Percentiles rank a stretch among this genome's conserved stretches.
Conservation (phyloP, 805 yeast genomes). For the Starmerella davenportii region DNA sequence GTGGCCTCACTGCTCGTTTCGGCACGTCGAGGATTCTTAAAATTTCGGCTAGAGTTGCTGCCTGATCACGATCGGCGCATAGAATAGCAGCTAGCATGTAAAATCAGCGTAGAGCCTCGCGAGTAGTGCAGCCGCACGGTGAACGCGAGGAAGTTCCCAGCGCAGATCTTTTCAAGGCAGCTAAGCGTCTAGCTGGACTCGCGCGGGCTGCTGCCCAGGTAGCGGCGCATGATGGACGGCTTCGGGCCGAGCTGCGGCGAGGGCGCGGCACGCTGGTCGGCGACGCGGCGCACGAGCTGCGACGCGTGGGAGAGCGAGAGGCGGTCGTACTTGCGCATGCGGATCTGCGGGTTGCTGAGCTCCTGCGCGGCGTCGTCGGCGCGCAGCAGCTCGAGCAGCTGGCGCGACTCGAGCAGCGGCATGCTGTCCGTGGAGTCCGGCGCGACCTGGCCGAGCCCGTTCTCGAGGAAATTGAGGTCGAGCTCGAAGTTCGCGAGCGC, state of each 20-base stretch:
- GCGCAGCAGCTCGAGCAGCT: constrained; percentile 54
- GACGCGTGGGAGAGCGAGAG: constrained; percentile 48
- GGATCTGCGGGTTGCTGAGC: constrained; percentile 36
- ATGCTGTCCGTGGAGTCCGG: constrained; percentile 32
- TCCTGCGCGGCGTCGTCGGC: constrained; percentile 37
- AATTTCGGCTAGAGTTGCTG: no score
- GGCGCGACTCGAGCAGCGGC: constrained; percentile 63
- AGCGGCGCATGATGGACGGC: constrained; percentile 1
- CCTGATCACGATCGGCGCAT: no score
- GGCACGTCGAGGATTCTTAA: no score
- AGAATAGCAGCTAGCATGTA: no score
- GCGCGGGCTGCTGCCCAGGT: not conserved
- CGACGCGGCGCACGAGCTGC: constrained; percentile 7
- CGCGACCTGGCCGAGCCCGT: constrained; percentile 22
- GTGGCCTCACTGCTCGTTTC: no score
- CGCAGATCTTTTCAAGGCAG: no score
- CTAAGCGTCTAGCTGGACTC: no score
- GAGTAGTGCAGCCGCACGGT: no score
- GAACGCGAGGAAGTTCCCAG: no score
- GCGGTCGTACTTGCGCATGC: constrained; percentile 54
- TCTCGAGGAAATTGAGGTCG: constrained; percentile 64
- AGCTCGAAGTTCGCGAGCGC: constrained; percentile 57
- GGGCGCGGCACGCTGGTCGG: not conserved
- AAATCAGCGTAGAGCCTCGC: no score
- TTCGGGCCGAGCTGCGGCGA: not conserved